Percentiles rank a stretch among this genome's conserved stretches.
phyloP scores from a whole-genome alignment of 2,329 filamentous ascomycete species.

The Cadophora gregata region DNA sequence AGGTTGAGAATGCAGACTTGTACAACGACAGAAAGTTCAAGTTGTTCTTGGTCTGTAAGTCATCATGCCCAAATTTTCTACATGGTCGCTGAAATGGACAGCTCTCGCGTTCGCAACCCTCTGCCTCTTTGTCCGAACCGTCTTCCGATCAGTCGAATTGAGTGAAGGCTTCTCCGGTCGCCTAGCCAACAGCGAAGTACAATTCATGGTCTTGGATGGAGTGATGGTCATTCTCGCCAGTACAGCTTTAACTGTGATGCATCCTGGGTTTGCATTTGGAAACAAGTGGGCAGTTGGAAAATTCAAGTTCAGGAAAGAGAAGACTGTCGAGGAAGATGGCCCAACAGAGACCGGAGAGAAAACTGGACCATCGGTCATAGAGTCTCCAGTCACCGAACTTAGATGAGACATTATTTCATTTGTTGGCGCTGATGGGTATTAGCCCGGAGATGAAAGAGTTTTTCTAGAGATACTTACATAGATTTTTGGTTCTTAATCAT shows the following conservation, averaged over 20 bases:
- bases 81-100: constrained; percentile 17
- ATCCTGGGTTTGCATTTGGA: constrained; percentile 42
- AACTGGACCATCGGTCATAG: not conserved
- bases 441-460: not conserved
- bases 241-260: constrained; percentile 38
- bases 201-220: constrained; percentile 54
- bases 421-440: not conserved
- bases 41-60: not conserved
- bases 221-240: constrained; percentile 45
- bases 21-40: not conserved
- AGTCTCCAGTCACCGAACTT: not conserved
- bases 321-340: not conserved
- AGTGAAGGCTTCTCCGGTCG: constrained; percentile 57
- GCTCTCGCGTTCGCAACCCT: constrained; percentile 54
- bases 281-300: constrained; percentile 17
- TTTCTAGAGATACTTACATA: not conserved
- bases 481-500: not conserved
- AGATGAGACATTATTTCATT: not conserved
- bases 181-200: constrained; percentile 52
- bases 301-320: constrained; percentile 10
- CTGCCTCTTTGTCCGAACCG: constrained; percentile 60
- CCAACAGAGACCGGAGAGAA: not conserved
- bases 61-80: not conserved
- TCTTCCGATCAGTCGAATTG: constrained; percentile 63
- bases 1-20: constrained; percentile 20